These are phyloP conservation scores for Xylaria multiplex DNA, from an alignment of 2,329 filamentous ascomycete species.

Conservation along the genomic window DNA sequence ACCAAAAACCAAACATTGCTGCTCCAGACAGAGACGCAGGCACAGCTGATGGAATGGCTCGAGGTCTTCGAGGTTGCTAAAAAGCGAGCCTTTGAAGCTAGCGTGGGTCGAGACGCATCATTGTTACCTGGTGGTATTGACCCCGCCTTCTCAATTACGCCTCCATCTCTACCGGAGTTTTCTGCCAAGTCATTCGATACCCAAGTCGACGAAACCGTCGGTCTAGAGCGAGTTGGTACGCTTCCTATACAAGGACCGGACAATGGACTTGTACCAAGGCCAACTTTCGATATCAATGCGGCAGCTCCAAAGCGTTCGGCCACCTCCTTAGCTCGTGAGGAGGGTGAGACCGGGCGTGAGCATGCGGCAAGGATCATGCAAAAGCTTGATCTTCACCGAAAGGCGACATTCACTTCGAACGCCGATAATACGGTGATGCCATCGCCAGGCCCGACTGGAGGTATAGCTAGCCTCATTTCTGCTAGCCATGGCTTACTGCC, in stretches of 20 bases:
- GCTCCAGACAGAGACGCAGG: conserved; percentile 91
- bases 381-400: conserved; percentile 89
- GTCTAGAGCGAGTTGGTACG: conserved; percentile 69
- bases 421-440: conserved; percentile 53
- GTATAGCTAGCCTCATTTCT: conserved; percentile 86
- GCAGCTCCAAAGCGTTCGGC: conserved; percentile 64
- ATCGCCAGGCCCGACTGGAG: conserved; percentile 60
- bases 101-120: conserved; percentile 62
- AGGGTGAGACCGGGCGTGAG: conserved; percentile 79
- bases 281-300: conserved; percentile 75
- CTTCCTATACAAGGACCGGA: conserved; percentile 74
- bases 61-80: conserved; percentile 94
- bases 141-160: conserved; percentile 91
- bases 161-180: conserved; percentile 88
- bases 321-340: conserved; percentile 68
- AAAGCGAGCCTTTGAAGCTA: conserved; percentile 85
- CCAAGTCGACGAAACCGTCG: conserved; percentile 56
- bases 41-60: conserved; percentile 93
- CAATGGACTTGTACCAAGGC: conserved; percentile 62
- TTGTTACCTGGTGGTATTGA: conserved; percentile 63
- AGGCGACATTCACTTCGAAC: conserved; percentile 68
- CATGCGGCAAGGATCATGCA: conserved; percentile 91
- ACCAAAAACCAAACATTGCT: conserved; percentile 92
- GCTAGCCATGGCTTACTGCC: conserved; percentile 83
- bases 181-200: conserved; percentile 81